These are phyloP conservation scores for Prunus dulcis DNA, from an alignment of 306 rosid genomes.

Conservation along the genomic window DNA sequence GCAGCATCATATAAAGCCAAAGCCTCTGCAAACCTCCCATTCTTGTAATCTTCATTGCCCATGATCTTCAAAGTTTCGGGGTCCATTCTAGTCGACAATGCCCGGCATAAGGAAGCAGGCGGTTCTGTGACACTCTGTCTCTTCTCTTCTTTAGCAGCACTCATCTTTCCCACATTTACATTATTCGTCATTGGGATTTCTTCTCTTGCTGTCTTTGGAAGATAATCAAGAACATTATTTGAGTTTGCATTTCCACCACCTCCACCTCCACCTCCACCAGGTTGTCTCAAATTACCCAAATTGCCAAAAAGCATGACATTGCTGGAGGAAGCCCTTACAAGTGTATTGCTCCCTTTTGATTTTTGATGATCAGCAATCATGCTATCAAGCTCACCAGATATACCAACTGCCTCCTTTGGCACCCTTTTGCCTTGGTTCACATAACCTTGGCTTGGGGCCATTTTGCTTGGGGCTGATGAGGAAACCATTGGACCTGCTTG, in stretches of 20 bases:
- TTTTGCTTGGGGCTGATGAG: background rate
- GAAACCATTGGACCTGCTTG: background rate
- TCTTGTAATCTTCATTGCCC: slow-evolving; percentile 94
- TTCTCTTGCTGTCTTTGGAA: slow-evolving; percentile 37
- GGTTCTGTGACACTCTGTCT: slow-evolving; percentile 12
- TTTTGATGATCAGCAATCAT: slow-evolving; percentile 71
- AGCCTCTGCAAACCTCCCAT: slow-evolving; percentile 80
- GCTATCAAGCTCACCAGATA: slow-evolving; percentile 85
- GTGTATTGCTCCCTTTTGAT: slow-evolving; percentile 36
- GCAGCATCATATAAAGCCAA: slow-evolving; percentile 86
- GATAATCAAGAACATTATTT: slow-evolving; percentile 30
- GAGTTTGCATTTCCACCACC: slow-evolving; percentile 17
- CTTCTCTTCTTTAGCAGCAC: slow-evolving; percentile 11
- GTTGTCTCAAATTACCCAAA: slow-evolving; percentile 76
- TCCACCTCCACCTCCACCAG: slow-evolving; percentile 2
- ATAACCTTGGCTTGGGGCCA: slow-evolving; percentile 37
- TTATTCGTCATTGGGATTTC: slow-evolving; percentile 6
- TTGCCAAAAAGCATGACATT: slow-evolving; percentile 72
- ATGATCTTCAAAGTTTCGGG: slow-evolving; percentile 78
- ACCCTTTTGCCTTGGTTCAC: slow-evolving; percentile 64
- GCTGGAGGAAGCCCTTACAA: slow-evolving; percentile 82
- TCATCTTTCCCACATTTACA: slow-evolving; percentile 27
- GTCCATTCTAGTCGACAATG: slow-evolving; percentile 82
- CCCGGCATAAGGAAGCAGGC: slow-evolving; percentile 58
- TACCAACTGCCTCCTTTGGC: slow-evolving; percentile 62